Evolutionary conservation across 2,329 filamentous ascomycete genomes (phyloP), one percentile per base, ranked within the genome.

Genomic region (Lachnellula willkommii): DNA sequence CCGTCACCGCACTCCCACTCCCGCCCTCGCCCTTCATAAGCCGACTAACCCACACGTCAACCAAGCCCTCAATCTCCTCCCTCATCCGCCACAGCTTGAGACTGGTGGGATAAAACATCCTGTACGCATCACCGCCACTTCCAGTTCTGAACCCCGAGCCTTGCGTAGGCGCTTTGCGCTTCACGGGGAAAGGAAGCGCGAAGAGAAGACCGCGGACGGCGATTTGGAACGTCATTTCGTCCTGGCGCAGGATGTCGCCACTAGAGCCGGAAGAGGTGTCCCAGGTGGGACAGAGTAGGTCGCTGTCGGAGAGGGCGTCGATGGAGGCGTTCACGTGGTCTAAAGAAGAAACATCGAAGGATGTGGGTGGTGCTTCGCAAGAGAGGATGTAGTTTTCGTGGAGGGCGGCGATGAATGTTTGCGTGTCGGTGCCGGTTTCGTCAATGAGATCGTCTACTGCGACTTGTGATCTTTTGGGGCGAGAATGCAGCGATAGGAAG

Each of bases 341-440:
- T 32, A 92, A 79, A 1, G 91, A 86, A 0, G 80, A 83, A 22
- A 80, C 71, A 2, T 80, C 75, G 26, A 76, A 73, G 70, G 4
- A 77, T 67, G 65, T 81, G 0, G 74, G 74, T 2, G 73, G 75
- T 47, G 76, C 76, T 62, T 87, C 83, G 68, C 93, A 97, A 0
- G 94, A 97, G 1, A 91, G 77, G 1, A 87, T 79, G 64, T 96
- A 97, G 68, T 99, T 99, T 67, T 99, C 94, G 68, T 97, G 93
- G 0, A 97, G 75, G 3, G 91, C 89, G 4, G 90, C 89, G 49
- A 96, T 82, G 66, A 96, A 96, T 0, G 92, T 96, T 55, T 89
- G 84, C 0, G 87, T 90, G 66, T 99, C 94, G 0, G 94, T 96
- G 1, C 94, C 94, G 0, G 89, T 91, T 73, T 96, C 93, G 66